Conservation (phyloP, 2,329 filamentous ascomycete genomes). For the Fusarium lateritium region DNA sequence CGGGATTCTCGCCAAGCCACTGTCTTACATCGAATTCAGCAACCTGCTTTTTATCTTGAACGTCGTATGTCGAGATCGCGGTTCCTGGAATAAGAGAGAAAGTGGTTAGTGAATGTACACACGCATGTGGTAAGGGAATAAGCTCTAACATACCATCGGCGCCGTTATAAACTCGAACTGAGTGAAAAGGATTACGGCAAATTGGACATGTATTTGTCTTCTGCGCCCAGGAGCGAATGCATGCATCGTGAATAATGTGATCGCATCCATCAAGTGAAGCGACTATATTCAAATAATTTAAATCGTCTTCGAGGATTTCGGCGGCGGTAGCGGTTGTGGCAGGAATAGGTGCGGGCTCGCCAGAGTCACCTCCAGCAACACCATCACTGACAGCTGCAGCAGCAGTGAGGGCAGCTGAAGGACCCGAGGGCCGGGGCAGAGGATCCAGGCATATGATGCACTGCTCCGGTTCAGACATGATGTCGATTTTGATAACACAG, state of each 20-base stretch:
- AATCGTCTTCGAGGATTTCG: slow-evolving; percentile 49
- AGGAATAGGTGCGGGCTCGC: slow-evolving; percentile 36
- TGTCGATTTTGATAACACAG: slow-evolving; percentile 58
- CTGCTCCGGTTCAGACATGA: slow-evolving; percentile 72
- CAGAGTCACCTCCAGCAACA: slow-evolving; percentile 42
- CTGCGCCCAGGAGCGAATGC: slow-evolving; percentile 94
- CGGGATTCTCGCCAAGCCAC: slow-evolving; percentile 79
- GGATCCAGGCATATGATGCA: slow-evolving; percentile 79
- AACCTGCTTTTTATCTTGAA: slow-evolving; percentile 89
- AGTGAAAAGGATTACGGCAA: slow-evolving; percentile 91
- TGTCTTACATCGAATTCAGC: slow-evolving; percentile 87
- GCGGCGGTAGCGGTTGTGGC: slow-evolving; percentile 45
- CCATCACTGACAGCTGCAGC: slow-evolving; percentile 32
- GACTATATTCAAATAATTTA: slow-evolving; percentile 62
- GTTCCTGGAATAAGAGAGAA: slow-evolving; percentile 60
- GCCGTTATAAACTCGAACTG: slow-evolving; percentile 85
- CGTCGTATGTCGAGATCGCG: slow-evolving; percentile 71
- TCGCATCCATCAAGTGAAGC: slow-evolving; percentile 82
- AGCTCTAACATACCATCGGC: slow-evolving; percentile 77
- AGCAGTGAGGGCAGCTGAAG: slow-evolving; percentile 39
- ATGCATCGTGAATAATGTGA: slow-evolving; percentile 93
- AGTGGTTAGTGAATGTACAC: slow-evolving; percentile 40
- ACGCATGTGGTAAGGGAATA: slow-evolving; percentile 33
- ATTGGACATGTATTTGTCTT: slow-evolving; percentile 98
- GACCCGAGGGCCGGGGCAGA: slow-evolving; percentile 59